Conservation (phyloP, 2,329 filamentous ascomycete species). For the Paecilomyces variotii region DNA sequence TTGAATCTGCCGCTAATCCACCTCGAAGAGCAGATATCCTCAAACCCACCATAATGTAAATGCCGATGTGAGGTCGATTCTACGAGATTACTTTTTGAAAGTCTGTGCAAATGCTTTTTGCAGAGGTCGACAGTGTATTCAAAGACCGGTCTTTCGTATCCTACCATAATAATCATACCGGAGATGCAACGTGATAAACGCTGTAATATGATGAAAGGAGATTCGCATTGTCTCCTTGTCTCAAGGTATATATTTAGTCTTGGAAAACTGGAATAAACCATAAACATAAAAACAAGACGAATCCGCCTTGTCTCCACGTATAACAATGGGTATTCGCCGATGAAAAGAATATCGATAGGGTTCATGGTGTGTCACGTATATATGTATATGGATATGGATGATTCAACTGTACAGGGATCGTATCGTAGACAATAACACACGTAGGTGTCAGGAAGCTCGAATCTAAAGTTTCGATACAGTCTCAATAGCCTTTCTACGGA, state of each 20-base stretch:
- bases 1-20: too few species aligned
- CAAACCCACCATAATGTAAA: too few species aligned
- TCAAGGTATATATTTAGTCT: neutral
- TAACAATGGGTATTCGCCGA: neutral
- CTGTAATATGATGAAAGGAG: neutral
- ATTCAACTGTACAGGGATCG: neutral
- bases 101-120: too few species aligned
- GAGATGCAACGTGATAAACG: too few species aligned
- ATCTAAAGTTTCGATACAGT: constrained; percentile 24
- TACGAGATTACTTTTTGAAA: too few species aligned
- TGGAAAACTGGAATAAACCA: neutral
- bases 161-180: too few species aligned
- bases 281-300: neutral
- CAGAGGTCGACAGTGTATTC: too few species aligned
- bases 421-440: neutral
- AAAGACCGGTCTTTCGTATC: too few species aligned
- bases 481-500: constrained; percentile 29
- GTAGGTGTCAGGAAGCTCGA: neutral
- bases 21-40: too few species aligned
- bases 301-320: neutral
- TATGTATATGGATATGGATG: neutral
- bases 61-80: too few species aligned
- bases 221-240: neutral
- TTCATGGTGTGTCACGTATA: neutral
- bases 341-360: neutral